phyloP scores from a whole-genome alignment of 1,284 basidiomycete genomes.

The Fomitopsis betulina region DNA sequence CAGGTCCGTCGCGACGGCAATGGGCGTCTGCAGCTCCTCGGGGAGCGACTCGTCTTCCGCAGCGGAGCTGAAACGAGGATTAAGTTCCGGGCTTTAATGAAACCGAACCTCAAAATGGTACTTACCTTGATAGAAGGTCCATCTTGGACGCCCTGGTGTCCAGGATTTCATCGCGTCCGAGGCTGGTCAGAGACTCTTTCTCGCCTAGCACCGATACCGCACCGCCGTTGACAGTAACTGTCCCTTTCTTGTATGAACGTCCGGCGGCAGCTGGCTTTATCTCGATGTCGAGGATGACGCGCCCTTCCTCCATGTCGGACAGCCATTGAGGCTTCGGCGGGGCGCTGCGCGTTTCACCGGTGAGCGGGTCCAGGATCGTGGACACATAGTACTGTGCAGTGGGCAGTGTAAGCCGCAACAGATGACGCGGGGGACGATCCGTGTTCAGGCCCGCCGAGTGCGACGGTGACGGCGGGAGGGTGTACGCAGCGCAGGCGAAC shows the following conservation, averaged over 20 bases:
- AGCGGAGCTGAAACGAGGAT: conserved; percentile 23
- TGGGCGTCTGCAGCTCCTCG: conserved; percentile 53
- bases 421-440: conserved; percentile 61
- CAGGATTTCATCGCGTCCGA: conserved; percentile 70
- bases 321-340: conserved; percentile 75
- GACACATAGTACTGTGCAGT: conserved; percentile 76
- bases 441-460: conserved; percentile 68
- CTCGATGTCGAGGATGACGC: conserved; percentile 55
- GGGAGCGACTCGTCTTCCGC: conserved; percentile 54
- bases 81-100: conserved; percentile 2
- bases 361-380: conserved; percentile 76
- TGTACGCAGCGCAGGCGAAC: conserved; percentile 51
- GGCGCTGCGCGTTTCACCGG: conserved; percentile 60
- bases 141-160: conserved; percentile 62
- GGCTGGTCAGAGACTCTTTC: conserved; percentile 63
- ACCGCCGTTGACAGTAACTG: conserved; percentile 51
- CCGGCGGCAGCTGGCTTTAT: conserved; percentile 39
- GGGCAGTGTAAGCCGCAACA: conserved; percentile 75
- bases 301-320: conserved; percentile 61
- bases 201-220: conserved; percentile 61
- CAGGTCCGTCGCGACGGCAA: conserved; percentile 58
- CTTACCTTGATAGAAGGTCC: conserved; percentile 60
- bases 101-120: conserved; percentile 10
- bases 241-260: conserved; percentile 18
- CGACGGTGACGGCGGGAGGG: conserved; percentile 73